These are phyloP conservation scores for Hanseniaspora valbyensis DNA, from an alignment of 805 yeast genomes.

Conservation along the genomic window DNA sequence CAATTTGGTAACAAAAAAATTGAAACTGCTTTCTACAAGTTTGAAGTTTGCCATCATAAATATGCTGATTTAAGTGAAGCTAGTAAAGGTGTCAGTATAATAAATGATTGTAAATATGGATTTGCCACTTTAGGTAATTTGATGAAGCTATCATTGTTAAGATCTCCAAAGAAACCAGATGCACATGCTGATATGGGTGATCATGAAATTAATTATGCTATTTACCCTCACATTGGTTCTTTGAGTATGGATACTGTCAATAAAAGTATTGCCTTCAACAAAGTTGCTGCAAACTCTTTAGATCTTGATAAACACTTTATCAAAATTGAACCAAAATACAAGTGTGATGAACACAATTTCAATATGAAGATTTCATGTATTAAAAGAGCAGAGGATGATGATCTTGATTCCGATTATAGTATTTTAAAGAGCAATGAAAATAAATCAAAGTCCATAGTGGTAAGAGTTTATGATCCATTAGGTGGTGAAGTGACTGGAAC, in stretches of 20 bases:
- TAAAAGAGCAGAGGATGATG: constrained; percentile 81
- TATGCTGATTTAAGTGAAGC: constrained; percentile 85
- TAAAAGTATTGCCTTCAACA: constrained; percentile 72
- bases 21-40: constrained; percentile 90
- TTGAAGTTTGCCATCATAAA: constrained; percentile 89
- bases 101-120: constrained; percentile 84
- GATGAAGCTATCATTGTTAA: constrained; percentile 72
- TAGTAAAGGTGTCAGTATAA: constrained; percentile 72
- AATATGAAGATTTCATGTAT: constrained; percentile 62
- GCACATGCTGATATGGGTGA: constrained; percentile 86
- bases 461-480: constrained; percentile 74
- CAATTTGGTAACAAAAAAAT: constrained; percentile 86
- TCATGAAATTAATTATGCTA: constrained; percentile 72
- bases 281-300: constrained; percentile 23
- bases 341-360: constrained; percentile 34
- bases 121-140: constrained; percentile 87
- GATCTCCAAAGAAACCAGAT: constrained; percentile 93
- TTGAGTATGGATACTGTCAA: constrained; percentile 55
- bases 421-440: constrained; percentile 32
- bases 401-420: constrained; percentile 33
- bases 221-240: constrained; percentile 69
- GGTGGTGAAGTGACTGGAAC: constrained; percentile 63
- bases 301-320: constrained; percentile 19
- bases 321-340: constrained; percentile 26
- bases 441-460: constrained; percentile 42